These are phyloP conservation scores for Xerocomellus amylosporus DNA, from an alignment of 768 basidiomycete species.

Conservation along the genomic window DNA sequence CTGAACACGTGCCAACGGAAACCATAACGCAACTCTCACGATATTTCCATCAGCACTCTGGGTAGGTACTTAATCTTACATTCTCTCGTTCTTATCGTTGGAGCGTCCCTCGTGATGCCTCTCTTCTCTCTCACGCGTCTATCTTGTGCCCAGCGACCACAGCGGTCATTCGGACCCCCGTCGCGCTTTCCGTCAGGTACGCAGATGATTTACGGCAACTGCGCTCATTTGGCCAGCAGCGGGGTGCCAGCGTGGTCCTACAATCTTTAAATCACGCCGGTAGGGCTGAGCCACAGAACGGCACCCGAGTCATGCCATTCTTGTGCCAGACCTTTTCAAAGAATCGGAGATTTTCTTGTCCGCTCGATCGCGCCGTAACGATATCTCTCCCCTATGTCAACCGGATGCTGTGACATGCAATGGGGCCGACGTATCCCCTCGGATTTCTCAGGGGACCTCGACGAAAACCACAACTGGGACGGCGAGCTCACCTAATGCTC, in stretches of 20 bases:
- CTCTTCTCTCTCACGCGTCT: too few species aligned
- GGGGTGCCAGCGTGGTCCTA: too few species aligned
- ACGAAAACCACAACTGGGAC: background rate
- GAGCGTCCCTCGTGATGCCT: too few species aligned
- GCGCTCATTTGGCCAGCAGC: too few species aligned
- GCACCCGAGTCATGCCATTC: background rate
- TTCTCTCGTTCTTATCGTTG: too few species aligned
- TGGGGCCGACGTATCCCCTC: constrained; percentile 14
- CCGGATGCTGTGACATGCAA: background rate
- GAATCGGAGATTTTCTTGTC: background rate
- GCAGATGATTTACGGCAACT: background rate
- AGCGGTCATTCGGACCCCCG: too few species aligned
- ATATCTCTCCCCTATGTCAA: background rate
- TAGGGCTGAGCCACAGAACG: too few species aligned
- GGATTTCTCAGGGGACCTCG: constrained; percentile 17
- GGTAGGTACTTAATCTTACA: too few species aligned
- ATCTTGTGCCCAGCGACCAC: too few species aligned
- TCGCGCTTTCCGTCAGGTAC: background rate
- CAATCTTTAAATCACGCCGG: too few species aligned
- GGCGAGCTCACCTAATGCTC: background rate
- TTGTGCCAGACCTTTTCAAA: background rate
- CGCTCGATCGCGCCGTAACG: background rate
- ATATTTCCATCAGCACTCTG: background rate
- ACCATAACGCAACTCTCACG: background rate
- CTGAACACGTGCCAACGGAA: constrained; percentile 15